Conservation (phyloP, 2,329 filamentous ascomycete species). For the Orbilia javanica region DNA sequence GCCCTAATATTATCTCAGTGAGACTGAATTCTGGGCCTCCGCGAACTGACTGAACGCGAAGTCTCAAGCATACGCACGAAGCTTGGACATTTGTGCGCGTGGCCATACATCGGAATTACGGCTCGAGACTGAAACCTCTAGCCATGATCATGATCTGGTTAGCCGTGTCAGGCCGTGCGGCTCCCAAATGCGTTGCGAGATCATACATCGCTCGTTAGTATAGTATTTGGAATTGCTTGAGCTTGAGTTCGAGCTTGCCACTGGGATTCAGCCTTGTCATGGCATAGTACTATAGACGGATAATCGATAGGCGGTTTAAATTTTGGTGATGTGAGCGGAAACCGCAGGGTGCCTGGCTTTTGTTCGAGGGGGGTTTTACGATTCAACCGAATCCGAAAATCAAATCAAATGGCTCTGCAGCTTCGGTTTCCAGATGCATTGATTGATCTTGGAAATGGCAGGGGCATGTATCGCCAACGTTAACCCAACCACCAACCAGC, state of each 20-base stretch:
- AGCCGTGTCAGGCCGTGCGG: no score
- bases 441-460: background rate
- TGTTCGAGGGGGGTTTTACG: background rate
- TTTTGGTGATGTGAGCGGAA: background rate
- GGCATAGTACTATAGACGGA: background rate
- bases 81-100: background rate
- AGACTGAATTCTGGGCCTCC: slow-evolving; percentile 7
- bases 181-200: background rate
- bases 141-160: background rate
- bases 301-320: no score
- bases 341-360: no score
- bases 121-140: slow-evolving; percentile 2
- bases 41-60: slow-evolving; percentile 46
- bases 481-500: slow-evolving; percentile 9
- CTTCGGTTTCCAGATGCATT: background rate
- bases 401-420: no score
- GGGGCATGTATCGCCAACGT: slow-evolving; percentile 17
- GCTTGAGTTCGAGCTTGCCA: background rate
- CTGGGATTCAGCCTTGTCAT: background rate
- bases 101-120: slow-evolving; percentile 2
- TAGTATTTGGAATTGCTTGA: background rate
- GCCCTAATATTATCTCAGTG: background rate
- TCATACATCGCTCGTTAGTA: no score
- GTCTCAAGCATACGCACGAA: background rate
- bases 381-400: background rate